phyloP scores from a whole-genome alignment of 495 filamentous ascomycete genomes.

The Penicillium ochrochloron region DNA sequence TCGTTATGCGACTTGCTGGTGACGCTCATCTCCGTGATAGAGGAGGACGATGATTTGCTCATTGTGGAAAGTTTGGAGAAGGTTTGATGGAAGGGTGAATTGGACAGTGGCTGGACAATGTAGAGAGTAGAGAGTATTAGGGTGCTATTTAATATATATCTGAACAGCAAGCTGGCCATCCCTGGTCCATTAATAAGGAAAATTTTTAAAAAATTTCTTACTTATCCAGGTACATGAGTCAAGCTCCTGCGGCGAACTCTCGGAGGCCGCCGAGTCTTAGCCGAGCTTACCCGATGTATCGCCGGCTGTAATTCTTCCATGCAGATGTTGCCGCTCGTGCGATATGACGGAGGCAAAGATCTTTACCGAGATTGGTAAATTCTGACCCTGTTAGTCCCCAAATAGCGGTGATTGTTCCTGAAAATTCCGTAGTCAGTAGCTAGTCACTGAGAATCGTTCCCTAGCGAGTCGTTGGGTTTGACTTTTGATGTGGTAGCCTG shows the following conservation, averaged over 20 bases:
- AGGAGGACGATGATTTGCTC: constrained; percentile 3
- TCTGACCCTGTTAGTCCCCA: background rate
- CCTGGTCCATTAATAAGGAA: background rate
- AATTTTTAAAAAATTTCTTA: background rate
- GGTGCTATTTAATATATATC: background rate
- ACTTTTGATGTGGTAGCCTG: background rate
- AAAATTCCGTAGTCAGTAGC: background rate
- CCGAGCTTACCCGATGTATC: constrained; percentile 8
- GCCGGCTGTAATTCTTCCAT: background rate
- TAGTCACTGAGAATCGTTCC: background rate
- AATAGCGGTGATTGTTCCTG: background rate
- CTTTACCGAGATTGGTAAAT: background rate
- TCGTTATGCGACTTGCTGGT: background rate
- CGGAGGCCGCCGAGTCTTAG: constrained; percentile 5
- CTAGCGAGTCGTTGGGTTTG: background rate
- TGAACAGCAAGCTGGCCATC: background rate
- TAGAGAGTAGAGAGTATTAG: background rate
- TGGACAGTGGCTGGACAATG: background rate
- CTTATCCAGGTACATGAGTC: background rate
- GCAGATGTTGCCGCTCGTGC: background rate
- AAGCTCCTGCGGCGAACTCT: background rate
- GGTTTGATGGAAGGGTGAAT: background rate
- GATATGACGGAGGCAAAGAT: background rate
- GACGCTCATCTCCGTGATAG: background rate
- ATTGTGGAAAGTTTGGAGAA: background rate